phyloP scores from a whole-genome alignment of 345 rosid species.

The Euclidium syriacum region DNA sequence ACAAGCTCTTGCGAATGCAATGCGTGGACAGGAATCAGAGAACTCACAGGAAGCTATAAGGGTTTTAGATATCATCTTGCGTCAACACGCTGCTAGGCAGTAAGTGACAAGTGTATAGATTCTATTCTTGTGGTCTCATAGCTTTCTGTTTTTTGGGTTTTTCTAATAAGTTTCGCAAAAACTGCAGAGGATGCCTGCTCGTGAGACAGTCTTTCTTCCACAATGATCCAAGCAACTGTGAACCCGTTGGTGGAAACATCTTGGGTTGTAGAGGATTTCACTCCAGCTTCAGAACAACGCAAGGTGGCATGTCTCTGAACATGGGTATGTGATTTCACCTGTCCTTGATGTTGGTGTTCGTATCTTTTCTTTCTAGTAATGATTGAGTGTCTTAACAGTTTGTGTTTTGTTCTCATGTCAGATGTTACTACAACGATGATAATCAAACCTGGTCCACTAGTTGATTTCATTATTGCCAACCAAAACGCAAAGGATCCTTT shows the following conservation, averaged over 20 bases:
- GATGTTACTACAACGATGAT: slow-evolving; percentile 95
- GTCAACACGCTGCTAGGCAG: slow-evolving; percentile 93
- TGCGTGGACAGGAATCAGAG: slow-evolving; percentile 79
- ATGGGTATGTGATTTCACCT: slow-evolving; percentile 42
- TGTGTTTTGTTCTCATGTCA: slow-evolving; percentile 16
- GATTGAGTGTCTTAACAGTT: background rate
- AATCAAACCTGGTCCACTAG: slow-evolving; percentile 71
- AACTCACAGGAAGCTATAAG: slow-evolving; percentile 76
- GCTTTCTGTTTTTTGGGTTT: background rate
- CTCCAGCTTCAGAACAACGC: slow-evolving; percentile 78
- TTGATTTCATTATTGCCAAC: slow-evolving; percentile 66
- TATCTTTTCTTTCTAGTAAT: background rate
- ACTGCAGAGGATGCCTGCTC: slow-evolving; percentile 43
- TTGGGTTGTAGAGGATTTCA: slow-evolving; percentile 82
- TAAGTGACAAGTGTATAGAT: slow-evolving; percentile 27
- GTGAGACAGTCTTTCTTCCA: slow-evolving; percentile 86
- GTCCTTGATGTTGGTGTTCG: background rate
- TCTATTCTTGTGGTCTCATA: background rate
- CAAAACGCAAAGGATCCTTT: slow-evolving; percentile 63
- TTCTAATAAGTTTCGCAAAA: background rate
- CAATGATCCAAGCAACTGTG: slow-evolving; percentile 63
- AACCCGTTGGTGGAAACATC: slow-evolving; percentile 75
- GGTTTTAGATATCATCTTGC: slow-evolving; percentile 72
- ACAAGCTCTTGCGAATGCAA: slow-evolving; percentile 75
- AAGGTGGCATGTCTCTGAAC: slow-evolving; percentile 86